phyloP scores from a whole-genome alignment of 768 basidiomycete species.

The Rhodotorula graminis region DNA sequence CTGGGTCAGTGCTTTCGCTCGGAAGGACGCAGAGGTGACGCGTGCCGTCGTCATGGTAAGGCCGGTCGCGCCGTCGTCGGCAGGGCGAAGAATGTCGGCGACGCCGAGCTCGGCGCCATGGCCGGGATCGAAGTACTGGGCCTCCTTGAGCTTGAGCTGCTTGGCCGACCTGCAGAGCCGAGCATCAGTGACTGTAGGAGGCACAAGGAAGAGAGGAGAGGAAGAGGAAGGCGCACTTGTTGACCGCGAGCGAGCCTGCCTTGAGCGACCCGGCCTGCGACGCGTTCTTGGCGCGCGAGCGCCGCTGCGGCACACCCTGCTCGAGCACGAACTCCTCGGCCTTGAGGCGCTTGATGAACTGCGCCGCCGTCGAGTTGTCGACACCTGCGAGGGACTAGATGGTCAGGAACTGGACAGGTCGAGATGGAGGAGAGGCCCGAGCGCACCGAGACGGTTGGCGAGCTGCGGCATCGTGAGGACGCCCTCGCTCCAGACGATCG shows the following conservation, averaged over 20 bases:
- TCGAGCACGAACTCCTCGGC: slow-evolving; percentile 25
- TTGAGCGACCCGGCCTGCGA: slow-evolving; percentile 13
- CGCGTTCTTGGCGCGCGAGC: not conserved
- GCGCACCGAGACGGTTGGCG: slow-evolving; percentile 18
- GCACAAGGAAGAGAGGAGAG: too few relatives aligned
- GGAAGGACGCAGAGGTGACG: accelerated
- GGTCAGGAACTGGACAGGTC: too few relatives aligned
- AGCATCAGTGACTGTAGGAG: too few relatives aligned
- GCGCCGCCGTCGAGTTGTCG: slow-evolving; percentile 20
- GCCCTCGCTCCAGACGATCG: slow-evolving; percentile 13
- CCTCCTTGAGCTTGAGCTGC: slow-evolving; percentile 19
- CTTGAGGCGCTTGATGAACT: slow-evolving; percentile 29
- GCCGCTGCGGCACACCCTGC: not conserved
- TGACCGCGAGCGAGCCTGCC: slow-evolving; percentile 1
- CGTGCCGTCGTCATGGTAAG: not conserved
- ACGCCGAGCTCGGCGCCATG: slow-evolving; percentile 5
- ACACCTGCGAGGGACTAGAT: not conserved
- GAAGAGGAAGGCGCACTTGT: slow-evolving; percentile 13
- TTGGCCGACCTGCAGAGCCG: slow-evolving; percentile 5
- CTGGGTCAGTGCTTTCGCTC: not conserved
- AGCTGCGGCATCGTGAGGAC: slow-evolving; percentile 8
- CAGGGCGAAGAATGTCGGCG: not conserved
- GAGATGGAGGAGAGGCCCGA: not conserved
- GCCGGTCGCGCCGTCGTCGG: not conserved
- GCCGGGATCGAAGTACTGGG: slow-evolving; percentile 28